Base-by-base conservation (phyloP, 352 stramenopile species). In the Halophytophthora batemanensis region DNA sequence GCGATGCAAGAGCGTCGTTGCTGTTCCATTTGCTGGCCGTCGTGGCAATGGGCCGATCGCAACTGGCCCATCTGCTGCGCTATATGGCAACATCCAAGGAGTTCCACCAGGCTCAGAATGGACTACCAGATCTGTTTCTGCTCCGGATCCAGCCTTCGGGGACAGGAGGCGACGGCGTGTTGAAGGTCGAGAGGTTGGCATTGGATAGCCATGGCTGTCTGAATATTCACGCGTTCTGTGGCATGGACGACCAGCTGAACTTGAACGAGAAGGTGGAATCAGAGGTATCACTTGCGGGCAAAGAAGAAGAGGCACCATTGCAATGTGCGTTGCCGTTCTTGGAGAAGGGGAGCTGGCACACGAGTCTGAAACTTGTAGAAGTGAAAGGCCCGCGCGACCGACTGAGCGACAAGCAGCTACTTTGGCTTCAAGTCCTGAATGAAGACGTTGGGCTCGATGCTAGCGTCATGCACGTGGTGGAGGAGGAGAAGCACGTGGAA, bases 361-460 rank as follows among this genome's bases (percentile, higher is more conserved):
- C 69, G 11, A 11, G 67, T 8, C 39, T 91, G 17, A 88, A 87
- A 53, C 49, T 93, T 3, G 81, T 96, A 14, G 86, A 96, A 65
- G 86, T 96, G 12, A 96, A 96, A 53, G 85, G 85, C 0, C 83
- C 86, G 22, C 74, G 85, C 14, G 86, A 96, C 46, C 77, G 75
- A 35, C 66, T 96, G 1, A 93, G 79, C 35, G 79, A 91, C 52
- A 88, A 92, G 38, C 86, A 96, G 44, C 34, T 74, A n/a, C 59
- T 86, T 1, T 95, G 86, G 86, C 56, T 96, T 2, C 45, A 86
- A 10, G 53, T 91, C 3, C 49, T 96, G 19, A 80, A 63, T 23
- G 53, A 78, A 11, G 51, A 86, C 2, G 54, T 88, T 21, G 65
- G 70, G n/a, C 53, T 92, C 1, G 59, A 85, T 21, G 55, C 71